Conservation (phyloP, 345 rosid species). For the Salix viminalis region DNA sequence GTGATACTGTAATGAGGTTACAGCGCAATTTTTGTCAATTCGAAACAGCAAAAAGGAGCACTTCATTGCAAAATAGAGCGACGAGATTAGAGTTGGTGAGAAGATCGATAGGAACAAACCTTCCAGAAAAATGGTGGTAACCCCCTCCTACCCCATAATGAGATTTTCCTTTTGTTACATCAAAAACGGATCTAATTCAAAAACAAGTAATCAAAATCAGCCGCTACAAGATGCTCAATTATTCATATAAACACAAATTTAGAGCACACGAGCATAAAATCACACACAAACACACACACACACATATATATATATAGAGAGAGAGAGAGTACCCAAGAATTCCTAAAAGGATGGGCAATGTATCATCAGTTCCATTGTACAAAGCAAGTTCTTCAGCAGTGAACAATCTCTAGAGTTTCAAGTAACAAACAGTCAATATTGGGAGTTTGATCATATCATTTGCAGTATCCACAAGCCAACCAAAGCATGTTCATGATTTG, state of each 20-base stretch:
- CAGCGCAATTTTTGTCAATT: not conserved
- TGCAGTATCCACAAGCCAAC: not conserved
- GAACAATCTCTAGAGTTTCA: conserved; percentile 47
- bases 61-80: not conserved
- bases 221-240: not conserved
- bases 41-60: not conserved
- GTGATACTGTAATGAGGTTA: not conserved
- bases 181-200: conserved; percentile 77
- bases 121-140: conserved; percentile 90
- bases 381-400: conserved; percentile 60
- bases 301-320: not conserved
- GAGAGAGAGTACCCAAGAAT: conserved; percentile 63
- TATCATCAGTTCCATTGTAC: conserved; percentile 76
- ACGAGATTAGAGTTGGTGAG: too few relatives aligned
- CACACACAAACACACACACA: too few relatives aligned
- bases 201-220: not conserved
- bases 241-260: not conserved
- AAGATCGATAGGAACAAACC: conserved; percentile 41
- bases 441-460: not conserved
- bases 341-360: conserved; percentile 67
- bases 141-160: conserved; percentile 89
- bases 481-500: too few relatives aligned
- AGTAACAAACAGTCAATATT: not conserved
- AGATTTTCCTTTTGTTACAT: conserved; percentile 86
- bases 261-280: not conserved